These are phyloP conservation scores for Breynia disticha DNA, from an alignment of 441 rosid genomes.

Conservation along the genomic window DNA sequence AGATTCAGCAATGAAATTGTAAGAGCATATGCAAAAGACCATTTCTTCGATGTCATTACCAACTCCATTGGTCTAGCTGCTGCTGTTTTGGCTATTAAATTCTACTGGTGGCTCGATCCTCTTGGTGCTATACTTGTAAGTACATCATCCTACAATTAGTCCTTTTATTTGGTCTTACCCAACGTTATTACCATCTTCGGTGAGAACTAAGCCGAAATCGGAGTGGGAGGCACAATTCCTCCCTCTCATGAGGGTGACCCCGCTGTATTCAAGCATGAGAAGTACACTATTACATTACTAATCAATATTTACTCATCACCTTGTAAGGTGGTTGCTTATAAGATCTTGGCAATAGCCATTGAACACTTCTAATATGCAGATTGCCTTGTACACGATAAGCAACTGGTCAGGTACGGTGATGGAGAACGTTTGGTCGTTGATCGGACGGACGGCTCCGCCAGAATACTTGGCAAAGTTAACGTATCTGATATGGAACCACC, in stretches of 20 bases:
- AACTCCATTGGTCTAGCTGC: slow-evolving; percentile 54
- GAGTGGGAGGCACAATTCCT: no score
- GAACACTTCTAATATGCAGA: slow-evolving; percentile 26
- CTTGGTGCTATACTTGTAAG: slow-evolving; percentile 54
- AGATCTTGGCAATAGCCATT: no score
- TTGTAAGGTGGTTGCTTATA: no score
- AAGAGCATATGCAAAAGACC: slow-evolving; percentile 63
- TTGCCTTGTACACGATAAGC: slow-evolving; percentile 52
- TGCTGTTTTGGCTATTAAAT: slow-evolving; percentile 49
- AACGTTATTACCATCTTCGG: no score
- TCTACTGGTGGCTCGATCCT: slow-evolving; percentile 72
- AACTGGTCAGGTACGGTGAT: slow-evolving; percentile 57
- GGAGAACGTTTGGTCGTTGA: slow-evolving; percentile 59
- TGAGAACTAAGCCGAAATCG: no score
- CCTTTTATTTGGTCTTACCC: not conserved
- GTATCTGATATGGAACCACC: slow-evolving; percentile 66
- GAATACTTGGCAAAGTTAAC: slow-evolving; percentile 55
- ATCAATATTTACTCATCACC: no score
- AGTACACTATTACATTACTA: no score
- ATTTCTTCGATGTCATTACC: slow-evolving; percentile 60
- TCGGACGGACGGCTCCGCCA: slow-evolving; percentile 62
- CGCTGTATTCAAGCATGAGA: no score
- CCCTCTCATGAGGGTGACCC: no score
- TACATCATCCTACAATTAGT: not conserved
- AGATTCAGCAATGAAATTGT: slow-evolving; percentile 56